phyloP scores from a whole-genome alignment of 2,329 filamentous ascomycete genomes.

The Trichoderma sp. region DNA sequence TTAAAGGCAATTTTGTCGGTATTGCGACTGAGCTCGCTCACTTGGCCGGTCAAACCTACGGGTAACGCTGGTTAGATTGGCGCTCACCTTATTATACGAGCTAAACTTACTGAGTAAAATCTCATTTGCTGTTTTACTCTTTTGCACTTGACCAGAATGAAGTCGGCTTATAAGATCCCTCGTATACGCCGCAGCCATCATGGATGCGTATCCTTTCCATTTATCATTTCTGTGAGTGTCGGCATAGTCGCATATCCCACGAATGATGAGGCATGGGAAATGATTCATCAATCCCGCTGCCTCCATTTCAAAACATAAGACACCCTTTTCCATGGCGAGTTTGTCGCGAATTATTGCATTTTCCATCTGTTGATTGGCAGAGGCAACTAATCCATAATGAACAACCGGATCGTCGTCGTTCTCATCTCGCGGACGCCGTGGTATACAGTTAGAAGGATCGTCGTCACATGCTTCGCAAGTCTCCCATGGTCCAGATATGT shows the following conservation, averaged over 20 bases:
- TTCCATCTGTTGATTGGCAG: background rate
- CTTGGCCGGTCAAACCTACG: background rate
- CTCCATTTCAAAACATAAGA: background rate
- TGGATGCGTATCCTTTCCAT: background rate
- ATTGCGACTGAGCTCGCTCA: background rate
- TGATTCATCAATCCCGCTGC: background rate
- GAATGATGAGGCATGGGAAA: background rate
- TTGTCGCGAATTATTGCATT: background rate
- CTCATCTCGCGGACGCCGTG: background rate
- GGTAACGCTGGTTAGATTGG: background rate
- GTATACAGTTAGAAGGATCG: background rate
- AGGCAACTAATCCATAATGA: background rate
- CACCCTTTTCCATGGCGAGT: background rate
- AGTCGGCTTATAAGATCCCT: background rate
- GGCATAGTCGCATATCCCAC: background rate
- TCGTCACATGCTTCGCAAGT: background rate
- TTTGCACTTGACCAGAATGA: rapidly evolving
- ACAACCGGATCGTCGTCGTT: background rate
- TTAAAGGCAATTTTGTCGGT: background rate
- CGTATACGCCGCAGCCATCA: background rate
- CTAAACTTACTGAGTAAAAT: background rate
- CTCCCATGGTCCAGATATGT: background rate
- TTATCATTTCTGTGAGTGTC: background rate
- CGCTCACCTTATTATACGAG: too few relatives aligned
- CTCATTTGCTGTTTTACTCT: background rate